A percentile compares a stretch with the other conserved stretches of the same genome.
Conservation (phyloP, 306 rosid species). For the Cyclanthera cordifolia region DNA sequence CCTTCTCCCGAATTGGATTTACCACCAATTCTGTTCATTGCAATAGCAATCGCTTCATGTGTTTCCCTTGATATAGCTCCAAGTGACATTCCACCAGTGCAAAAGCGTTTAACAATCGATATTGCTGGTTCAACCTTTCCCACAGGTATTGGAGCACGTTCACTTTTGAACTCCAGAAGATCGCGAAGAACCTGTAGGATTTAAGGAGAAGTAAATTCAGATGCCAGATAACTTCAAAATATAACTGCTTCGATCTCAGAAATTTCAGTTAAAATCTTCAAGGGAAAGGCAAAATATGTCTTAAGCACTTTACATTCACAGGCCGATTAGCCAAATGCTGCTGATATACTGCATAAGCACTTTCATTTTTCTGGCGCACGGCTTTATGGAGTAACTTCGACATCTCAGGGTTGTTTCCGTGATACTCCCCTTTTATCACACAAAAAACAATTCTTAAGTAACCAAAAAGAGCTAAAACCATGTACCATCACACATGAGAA, state of each 20-base stretch:
- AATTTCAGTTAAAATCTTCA: background rate
- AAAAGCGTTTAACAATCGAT: slow-evolving; percentile 85
- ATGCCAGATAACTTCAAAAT: slow-evolving; percentile 5
- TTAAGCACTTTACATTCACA: slow-evolving; percentile 59
- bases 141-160: slow-evolving; percentile 77
- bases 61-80: slow-evolving; percentile 99
- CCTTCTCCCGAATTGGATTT: slow-evolving; percentile 99
- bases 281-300: background rate
- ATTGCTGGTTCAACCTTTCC: slow-evolving; percentile 93
- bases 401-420: slow-evolving; percentile 99
- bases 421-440: slow-evolving; percentile 68
- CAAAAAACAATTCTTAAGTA: slow-evolving; percentile 2
- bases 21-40: slow-evolving; percentile 98
- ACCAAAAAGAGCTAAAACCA: slow-evolving; percentile 9
- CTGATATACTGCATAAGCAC: slow-evolving; percentile 87
- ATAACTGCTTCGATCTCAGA: background rate
- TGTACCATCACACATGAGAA: background rate
- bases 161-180: slow-evolving; percentile 90
- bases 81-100: slow-evolving; percentile 99
- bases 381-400: slow-evolving; percentile 99
- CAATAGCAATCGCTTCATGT: slow-evolving; percentile 94
- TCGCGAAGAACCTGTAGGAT: slow-evolving; percentile 79
- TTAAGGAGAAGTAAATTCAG: background rate
- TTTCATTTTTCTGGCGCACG: slow-evolving; percentile 94
- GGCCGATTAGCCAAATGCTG: slow-evolving; percentile 98